Evolutionary conservation across 768 basidiomycete genomes (phyloP).

Genomic region (Lactifluus volemus): DNA sequence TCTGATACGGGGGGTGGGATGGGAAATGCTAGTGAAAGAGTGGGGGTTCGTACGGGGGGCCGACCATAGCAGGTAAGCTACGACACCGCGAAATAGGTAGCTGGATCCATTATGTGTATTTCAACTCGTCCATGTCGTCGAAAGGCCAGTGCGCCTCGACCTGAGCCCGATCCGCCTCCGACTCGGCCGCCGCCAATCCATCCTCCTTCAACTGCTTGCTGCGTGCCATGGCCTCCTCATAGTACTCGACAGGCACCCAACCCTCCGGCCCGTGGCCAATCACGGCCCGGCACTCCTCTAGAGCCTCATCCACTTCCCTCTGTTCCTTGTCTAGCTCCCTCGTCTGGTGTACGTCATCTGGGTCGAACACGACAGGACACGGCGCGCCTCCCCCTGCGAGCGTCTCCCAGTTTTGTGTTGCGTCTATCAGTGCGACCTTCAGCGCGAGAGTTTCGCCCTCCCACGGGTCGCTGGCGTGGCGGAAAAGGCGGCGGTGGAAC

Average conservation of each 20-base stretch:
- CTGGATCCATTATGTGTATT: too few species aligned
- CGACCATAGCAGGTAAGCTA: too few species aligned
- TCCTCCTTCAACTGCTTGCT: too few species aligned
- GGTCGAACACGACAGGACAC: conserved; percentile 40
- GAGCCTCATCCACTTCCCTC: not conserved
- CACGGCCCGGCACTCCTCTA: not conserved
- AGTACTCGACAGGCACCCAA: not conserved
- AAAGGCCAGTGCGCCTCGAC: too few species aligned
- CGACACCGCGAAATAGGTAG: too few species aligned
- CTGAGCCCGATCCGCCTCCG: too few species aligned
- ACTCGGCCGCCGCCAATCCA: too few species aligned
- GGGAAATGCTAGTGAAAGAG: too few species aligned
- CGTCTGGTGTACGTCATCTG: conserved; percentile 37
- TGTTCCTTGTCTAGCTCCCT: conserved; percentile 26
- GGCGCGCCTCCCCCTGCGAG: conserved; percentile 32
- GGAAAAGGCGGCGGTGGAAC: conserved; percentile 37
- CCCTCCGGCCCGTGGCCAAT: not conserved
- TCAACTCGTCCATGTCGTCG: too few species aligned
- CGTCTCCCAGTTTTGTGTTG: conserved; percentile 34
- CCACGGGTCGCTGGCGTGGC: conserved; percentile 38
- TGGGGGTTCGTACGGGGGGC: too few species aligned
- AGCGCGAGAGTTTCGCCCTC: conserved; percentile 37
- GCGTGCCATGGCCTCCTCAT: too few species aligned
- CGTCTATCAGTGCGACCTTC: conserved; percentile 39
- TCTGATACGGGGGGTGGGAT: too few species aligned